These are phyloP conservation scores for Acacia crassicarpa DNA, from an alignment of 306 rosid genomes.

Conservation along the genomic window DNA sequence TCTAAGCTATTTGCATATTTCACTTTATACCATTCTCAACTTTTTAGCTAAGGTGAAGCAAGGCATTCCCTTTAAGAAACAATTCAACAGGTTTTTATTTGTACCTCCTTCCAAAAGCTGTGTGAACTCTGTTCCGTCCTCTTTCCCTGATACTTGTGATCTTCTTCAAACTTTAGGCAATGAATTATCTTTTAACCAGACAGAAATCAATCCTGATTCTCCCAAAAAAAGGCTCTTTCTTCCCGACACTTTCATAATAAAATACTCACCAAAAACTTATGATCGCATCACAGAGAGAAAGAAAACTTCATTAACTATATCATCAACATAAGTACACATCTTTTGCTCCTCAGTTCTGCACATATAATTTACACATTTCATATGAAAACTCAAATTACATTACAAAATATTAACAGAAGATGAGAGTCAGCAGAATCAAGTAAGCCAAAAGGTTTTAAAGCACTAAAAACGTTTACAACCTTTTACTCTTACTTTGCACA, in stretches of 20 bases:
- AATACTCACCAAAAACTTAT: neutral
- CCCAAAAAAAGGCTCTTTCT: neutral
- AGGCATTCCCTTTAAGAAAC: neutral
- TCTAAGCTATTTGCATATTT: neutral
- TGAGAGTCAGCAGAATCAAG: neutral
- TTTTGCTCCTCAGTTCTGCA: slow-evolving; percentile 14
- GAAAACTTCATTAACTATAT: neutral
- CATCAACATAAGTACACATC: neutral
- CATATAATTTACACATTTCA: slow-evolving; percentile 2
- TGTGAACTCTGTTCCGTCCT: neutral
- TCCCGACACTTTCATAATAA: neutral
- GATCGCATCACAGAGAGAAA: neutral
- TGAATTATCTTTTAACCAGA: neutral
- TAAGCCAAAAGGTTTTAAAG: neutral
- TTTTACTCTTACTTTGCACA: neutral
- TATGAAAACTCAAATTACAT: neutral
- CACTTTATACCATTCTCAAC: slow-evolving; percentile 6
- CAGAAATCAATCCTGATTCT: too few relatives aligned
- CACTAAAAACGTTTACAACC: slow-evolving; percentile 5
- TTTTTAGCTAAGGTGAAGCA: neutral
- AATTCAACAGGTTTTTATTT: neutral
- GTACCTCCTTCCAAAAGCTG: too few relatives aligned
- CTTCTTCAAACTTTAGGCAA: neutral
- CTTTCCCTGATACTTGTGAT: neutral
- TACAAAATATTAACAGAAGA: neutral